These are phyloP conservation scores for Erodium maritimum DNA, from an alignment of 345 rosid species.

Conservation along the genomic window DNA sequence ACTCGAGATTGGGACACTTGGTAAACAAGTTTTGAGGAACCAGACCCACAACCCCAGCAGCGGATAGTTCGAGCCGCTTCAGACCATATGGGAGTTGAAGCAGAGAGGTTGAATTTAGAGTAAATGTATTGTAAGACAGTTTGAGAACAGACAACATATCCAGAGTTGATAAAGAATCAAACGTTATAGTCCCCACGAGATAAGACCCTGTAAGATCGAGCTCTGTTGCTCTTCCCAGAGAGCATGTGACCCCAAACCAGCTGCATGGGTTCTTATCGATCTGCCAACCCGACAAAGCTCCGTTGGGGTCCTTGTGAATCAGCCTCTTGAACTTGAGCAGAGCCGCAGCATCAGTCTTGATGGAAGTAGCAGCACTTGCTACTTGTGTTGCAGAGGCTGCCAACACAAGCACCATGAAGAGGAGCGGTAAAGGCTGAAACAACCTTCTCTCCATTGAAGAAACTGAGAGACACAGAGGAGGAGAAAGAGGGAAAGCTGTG, in stretches of 20 bases:
- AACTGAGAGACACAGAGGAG: constrained; percentile 11
- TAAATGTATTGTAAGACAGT: constrained; percentile 46
- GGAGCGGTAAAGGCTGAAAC: constrained; percentile 24
- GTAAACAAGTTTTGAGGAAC: constrained; percentile 53
- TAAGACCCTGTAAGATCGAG: constrained; percentile 50
- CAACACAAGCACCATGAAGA: constrained; percentile 5
- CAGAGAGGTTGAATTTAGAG: constrained; percentile 53
- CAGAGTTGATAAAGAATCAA: constrained; percentile 48
- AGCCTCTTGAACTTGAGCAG: constrained; percentile 59
- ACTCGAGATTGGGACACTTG: constrained; percentile 41
- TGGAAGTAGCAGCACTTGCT: constrained; percentile 25
- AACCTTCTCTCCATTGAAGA: constrained; percentile 42
- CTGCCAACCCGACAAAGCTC: constrained; percentile 51
- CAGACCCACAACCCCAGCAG: constrained; percentile 47
- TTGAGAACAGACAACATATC: constrained; percentile 48
- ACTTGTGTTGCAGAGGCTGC: constrained; percentile 11
- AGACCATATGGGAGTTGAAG: constrained; percentile 58
- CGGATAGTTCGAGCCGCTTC: constrained; percentile 56
- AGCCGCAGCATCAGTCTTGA: constrained; percentile 56
- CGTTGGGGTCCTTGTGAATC: constrained; percentile 56
- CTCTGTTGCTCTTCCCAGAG: constrained; percentile 47
- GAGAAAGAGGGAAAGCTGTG: constrained; percentile 10
- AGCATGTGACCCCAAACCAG: constrained; percentile 74
- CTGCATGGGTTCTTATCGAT: constrained; percentile 40
- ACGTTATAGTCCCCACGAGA: constrained; percentile 45